Evolutionary conservation across 202 grass and related monocot genomes (phyloP), one percentile per base, ranked within the genome.

Genomic region (Hordeum pubiflorum): DNA sequence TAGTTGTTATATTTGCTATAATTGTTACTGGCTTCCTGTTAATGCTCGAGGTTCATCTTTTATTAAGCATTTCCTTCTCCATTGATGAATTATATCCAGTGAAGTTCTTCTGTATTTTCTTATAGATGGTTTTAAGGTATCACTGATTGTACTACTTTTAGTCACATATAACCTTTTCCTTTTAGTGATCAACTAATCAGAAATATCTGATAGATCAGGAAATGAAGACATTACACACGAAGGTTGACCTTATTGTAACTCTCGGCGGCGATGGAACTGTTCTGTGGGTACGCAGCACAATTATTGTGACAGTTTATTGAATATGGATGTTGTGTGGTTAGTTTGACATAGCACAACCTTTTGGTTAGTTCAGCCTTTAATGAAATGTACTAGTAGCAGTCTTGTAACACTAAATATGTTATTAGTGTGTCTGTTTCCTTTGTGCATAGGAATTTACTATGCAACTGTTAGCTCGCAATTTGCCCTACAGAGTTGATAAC

Each of bases 211-310:
- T 77, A 94, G 94, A 97, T 90, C 78, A 91, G 24, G 91, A 97
- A 81, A 90, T 82, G 85, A 92, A 97, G 72, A 66, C 79, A 74
- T 81, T 97, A 11, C 94, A 97, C 74, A 91, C 89, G n/a, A 97
- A 89, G 88, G 68, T 97, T 77, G 94, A 97, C 72, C 91, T 97
- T 74, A 79, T 97, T 72, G 80, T 94, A 77, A 94, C 91, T 73
- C 94, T 97, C 58, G 94, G 94, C 1, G 91, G 94, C 58, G 94
- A 97, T 60, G 94, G 94, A 87, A 97, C 94, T 83, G 94, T 97
- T 89, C 67, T 97, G 31, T 97, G 91, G 91, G 94, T 94, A 94
- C 24, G 86, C 27, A 69, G 26, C 39, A 71, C 37, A 34, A 46
- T 2, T 76, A 75, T 33, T 79, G 64, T 87, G 55, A 33, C 44